Percentiles rank a stretch among this genome's conserved stretches.
phyloP scores from a whole-genome alignment of 2,329 filamentous ascomycete species.

The Ustulina deusta region DNA sequence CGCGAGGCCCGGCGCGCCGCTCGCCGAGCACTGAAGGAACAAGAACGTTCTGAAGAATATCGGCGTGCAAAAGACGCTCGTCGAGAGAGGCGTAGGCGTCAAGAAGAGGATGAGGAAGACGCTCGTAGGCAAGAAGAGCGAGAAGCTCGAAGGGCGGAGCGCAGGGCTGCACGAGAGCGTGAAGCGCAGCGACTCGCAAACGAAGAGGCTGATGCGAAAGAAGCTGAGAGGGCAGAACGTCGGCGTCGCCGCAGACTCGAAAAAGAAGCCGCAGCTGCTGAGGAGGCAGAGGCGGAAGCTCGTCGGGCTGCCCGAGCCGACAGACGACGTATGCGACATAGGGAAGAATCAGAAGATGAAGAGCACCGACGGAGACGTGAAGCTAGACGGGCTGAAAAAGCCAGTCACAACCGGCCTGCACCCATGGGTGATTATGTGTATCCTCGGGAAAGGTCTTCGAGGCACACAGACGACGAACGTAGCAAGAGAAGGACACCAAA shows the following conservation, averaged over 20 bases:
- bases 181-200: conserved; percentile 64
- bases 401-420: conserved; percentile 57
- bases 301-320: conserved; percentile 61
- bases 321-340: conserved; percentile 61
- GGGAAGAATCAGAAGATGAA: conserved; percentile 60
- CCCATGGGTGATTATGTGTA: conserved; percentile 61
- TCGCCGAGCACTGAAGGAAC: conserved; percentile 69
- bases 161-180: conserved; percentile 61
- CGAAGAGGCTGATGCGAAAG: conserved; percentile 58
- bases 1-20: conserved; percentile 72
- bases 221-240: conserved; percentile 57
- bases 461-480: conserved; percentile 52
- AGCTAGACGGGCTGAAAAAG: conserved; percentile 59
- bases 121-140: conserved; percentile 67
- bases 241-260: conserved; percentile 53
- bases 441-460: conserved; percentile 54
- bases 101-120: conserved; percentile 68
- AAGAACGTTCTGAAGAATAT: conserved; percentile 65
- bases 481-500: conserved; percentile 50
- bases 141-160: conserved; percentile 68
- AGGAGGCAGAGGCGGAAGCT: conserved; percentile 60
- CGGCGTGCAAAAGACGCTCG: conserved; percentile 56
- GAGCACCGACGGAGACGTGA: conserved; percentile 67
- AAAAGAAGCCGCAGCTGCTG: conserved; percentile 59
- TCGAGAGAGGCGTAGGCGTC: conserved; percentile 65